Evolutionary conservation across 2,329 filamentous ascomycete species (phyloP), one percentile per base, ranked within the genome.

Genomic region (Fusarium sp.): DNA sequence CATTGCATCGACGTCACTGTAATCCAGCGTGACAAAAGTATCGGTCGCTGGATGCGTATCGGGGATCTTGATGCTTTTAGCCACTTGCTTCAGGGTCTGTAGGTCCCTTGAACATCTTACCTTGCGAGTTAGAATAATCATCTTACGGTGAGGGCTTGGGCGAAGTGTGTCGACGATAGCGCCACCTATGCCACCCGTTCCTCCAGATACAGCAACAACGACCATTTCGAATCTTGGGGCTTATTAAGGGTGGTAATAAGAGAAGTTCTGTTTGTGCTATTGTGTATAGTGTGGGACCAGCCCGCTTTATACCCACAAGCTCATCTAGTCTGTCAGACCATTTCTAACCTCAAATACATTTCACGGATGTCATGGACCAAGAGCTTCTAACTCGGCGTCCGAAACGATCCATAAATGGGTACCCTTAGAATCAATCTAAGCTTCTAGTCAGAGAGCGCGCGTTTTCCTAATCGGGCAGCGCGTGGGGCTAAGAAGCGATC

Each of bases 301-400:
- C 45, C 14, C 5, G 8, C 21, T 31, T n/a, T n/a, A 48, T 48
- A 48, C 27, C 19, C 14, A 29, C 16, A 3, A 8, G 8, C 8
- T 15, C 14, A 8, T 0, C 19, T 2, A 31, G 19, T 15, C 27
- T 31, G 21, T 1, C 27, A 6, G 12, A 16, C 9, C 16, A 12
- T 31, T n/a, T 8, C 14, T n/a, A n/a, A 7, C 14, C 27, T n/a
- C 14, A 5, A n/a, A 48, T 5, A 7, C 5, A 4, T 16, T 9
- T 8, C 18, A 15, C 5, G 4, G 2, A n/a, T 31, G 10, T 3
- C 10, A 31, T n/a, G 1, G 10, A n/a, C 25, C 6, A 31, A n/a
- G 4, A 16, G 5, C 12, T 15, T 10, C 7, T 19, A 14, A 6
- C 4, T 19, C 18, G 19, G 19, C 5, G 19, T n/a, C 23, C 23